phyloP scores from a whole-genome alignment of 2,329 filamentous ascomycete species.

The Fusarium goolgardi region DNA sequence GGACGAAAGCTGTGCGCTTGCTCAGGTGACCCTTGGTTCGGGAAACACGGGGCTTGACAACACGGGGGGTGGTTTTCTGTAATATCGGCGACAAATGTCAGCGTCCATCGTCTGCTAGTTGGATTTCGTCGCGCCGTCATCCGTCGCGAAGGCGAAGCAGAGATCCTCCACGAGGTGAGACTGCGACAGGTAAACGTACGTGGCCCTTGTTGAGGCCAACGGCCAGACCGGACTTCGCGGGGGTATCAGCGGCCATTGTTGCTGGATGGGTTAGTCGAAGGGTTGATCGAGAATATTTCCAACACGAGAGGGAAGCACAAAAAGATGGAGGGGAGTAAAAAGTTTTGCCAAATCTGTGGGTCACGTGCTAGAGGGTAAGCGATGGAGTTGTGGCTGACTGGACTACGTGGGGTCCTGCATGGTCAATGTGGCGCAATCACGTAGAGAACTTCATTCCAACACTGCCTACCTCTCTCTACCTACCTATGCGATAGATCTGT shows the following conservation, averaged over 20 bases:
- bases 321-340: slow-evolving; percentile 28
- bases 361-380: slow-evolving; percentile 50
- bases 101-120: slow-evolving; percentile 70
- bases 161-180: slow-evolving; percentile 83
- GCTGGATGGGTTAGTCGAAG: slow-evolving; percentile 51
- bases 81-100: slow-evolving; percentile 59
- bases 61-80: slow-evolving; percentile 86
- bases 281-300: slow-evolving; percentile 43
- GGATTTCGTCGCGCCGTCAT: slow-evolving; percentile 35
- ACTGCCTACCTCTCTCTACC: not conserved
- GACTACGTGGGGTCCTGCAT: not conserved
- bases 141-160: slow-evolving; percentile 58
- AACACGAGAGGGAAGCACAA: slow-evolving; percentile 13
- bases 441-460: not conserved
- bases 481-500: not conserved
- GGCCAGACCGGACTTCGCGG: slow-evolving; percentile 68
- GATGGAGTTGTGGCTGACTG: not conserved
- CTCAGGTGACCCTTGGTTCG: slow-evolving; percentile 94
- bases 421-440: not conserved
- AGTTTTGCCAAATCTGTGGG: slow-evolving; percentile 41
- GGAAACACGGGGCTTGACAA: slow-evolving; percentile 81
- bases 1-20: slow-evolving; percentile 96
- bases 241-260: slow-evolving; percentile 70
- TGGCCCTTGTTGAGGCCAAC: slow-evolving; percentile 73
- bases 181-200: slow-evolving; percentile 65